A percentile compares a stretch with the other conserved stretches of the same genome.
Conservation (phyloP, 768 basidiomycete genomes). For the Gymnopilus junonius region DNA sequence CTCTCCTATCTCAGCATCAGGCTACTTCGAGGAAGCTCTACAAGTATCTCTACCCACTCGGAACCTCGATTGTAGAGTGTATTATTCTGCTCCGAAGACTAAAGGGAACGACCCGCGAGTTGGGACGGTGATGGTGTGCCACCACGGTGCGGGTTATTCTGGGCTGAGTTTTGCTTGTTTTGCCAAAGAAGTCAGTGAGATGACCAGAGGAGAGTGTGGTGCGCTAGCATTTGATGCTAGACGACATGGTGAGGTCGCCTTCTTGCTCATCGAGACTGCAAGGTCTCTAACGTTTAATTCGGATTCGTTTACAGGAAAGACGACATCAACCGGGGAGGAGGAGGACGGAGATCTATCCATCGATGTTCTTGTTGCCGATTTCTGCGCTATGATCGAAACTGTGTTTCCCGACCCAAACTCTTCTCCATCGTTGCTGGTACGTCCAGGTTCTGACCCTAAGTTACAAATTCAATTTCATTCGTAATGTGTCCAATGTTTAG, state of each 20-base stretch:
- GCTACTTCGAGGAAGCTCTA: slow-evolving; percentile 79
- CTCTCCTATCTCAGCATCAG: slow-evolving; percentile 75
- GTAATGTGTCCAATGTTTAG: slow-evolving; percentile 37
- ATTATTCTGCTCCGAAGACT: slow-evolving; percentile 76
- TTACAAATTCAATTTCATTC: background rate
- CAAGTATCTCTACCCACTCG: slow-evolving; percentile 71
- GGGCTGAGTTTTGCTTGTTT: slow-evolving; percentile 90
- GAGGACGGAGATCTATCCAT: slow-evolving; percentile 69
- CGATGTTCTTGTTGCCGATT: slow-evolving; percentile 71
- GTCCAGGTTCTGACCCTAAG: slow-evolving; percentile 15
- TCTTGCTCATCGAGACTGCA: too few relatives aligned
- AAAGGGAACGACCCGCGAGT: slow-evolving; percentile 24
- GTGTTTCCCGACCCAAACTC: slow-evolving; percentile 67
- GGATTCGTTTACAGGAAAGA: slow-evolving; percentile 59
- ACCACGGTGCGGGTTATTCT: slow-evolving; percentile 94
- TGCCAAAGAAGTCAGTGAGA: slow-evolving; percentile 73
- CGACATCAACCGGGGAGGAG: slow-evolving; percentile 42
- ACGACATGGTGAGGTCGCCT: slow-evolving; percentile 89
- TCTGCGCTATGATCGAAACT: slow-evolving; percentile 68
- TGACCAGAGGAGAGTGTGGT: slow-evolving; percentile 75
- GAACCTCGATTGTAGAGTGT: slow-evolving; percentile 74
- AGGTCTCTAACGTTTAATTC: too few relatives aligned
- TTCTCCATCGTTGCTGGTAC: slow-evolving; percentile 78
- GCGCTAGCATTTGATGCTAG: slow-evolving; percentile 83
- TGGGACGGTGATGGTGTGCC: slow-evolving; percentile 83